Percentiles rank a stretch among this genome's conserved stretches.
Evolutionary conservation across 1,284 basidiomycete species (phyloP).

Genomic region (Leccinum griseonigrum): DNA sequence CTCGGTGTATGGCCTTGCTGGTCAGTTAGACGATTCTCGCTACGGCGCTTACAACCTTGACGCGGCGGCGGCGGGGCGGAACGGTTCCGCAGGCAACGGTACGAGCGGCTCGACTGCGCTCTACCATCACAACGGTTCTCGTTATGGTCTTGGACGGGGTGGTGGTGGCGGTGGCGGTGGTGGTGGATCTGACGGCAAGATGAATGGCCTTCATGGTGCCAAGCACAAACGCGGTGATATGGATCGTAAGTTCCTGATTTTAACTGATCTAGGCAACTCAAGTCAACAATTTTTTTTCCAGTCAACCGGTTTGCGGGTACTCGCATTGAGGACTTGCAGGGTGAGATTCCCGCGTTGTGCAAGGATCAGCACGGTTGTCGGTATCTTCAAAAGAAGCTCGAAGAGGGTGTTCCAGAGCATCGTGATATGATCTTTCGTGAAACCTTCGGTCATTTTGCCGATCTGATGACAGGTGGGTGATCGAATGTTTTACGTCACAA

Average conservation of each 20-base stretch:
- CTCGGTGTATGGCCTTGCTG: constrained; percentile 54
- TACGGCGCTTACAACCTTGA: constrained; percentile 72
- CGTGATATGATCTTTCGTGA: constrained; percentile 99
- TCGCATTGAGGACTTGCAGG: constrained; percentile 92
- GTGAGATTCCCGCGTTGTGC: constrained; percentile 91
- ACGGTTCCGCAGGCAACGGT: constrained; percentile 42
- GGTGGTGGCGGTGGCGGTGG: constrained; percentile 11
- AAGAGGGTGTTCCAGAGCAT: constrained; percentile 92
- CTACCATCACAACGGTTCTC: constrained; percentile 75
- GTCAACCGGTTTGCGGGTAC: constrained; percentile 96
- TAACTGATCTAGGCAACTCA: constrained; percentile 3
- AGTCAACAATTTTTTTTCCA: constrained; percentile 28
- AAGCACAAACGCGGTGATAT: constrained; percentile 94
- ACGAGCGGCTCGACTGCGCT: constrained; percentile 74
- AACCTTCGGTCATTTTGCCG: constrained; percentile 97
- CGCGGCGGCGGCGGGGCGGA: constrained; percentile 33
- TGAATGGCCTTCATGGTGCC: constrained; percentile 85
- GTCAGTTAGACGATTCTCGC: constrained; percentile 48
- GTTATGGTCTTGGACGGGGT: constrained; percentile 65
- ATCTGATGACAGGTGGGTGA: constrained; percentile 89
- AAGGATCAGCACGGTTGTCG: constrained; percentile 99
- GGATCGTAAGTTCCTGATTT: constrained; percentile 74
- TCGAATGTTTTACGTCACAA: constrained; percentile 4
- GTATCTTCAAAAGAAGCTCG: constrained; percentile 98
- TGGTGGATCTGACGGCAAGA: constrained; percentile 60